These are phyloP conservation scores for Pisolithus thermaeus DNA, from an alignment of 1,284 basidiomycete species.

Conservation along the genomic window DNA sequence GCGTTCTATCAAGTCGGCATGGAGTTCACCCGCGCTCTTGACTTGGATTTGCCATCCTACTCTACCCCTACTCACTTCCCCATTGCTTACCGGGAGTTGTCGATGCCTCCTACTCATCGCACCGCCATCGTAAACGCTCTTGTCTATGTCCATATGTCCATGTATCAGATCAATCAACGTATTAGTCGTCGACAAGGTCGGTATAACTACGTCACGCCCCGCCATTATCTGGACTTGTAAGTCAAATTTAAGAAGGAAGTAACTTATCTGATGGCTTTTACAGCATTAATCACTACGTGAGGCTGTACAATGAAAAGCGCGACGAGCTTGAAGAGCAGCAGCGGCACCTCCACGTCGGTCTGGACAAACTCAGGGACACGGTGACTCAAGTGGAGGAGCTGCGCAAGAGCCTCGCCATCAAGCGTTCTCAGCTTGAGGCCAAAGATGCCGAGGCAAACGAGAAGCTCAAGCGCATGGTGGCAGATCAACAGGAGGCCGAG, in stretches of 20 bases:
- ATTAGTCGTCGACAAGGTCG: constrained; percentile 89
- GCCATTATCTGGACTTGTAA: constrained; percentile 98
- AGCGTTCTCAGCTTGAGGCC: constrained; percentile 87
- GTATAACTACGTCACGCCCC: constrained; percentile 95
- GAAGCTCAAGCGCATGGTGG: constrained; percentile 96
- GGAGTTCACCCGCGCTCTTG: constrained; percentile 90
- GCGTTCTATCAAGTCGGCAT: constrained; percentile 95
- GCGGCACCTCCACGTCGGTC: constrained; percentile 95
- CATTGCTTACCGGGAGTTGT: constrained; percentile 77
- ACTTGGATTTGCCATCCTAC: constrained; percentile 83
- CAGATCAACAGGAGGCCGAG: constrained; percentile 98
- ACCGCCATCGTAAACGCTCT: constrained; percentile 90
- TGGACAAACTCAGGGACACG: constrained; percentile 95
- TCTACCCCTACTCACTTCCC: constrained; percentile 78
- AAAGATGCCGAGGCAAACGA: constrained; percentile 96
- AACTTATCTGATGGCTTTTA: constrained; percentile 7
- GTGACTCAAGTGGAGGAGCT: constrained; percentile 96
- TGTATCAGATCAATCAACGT: constrained; percentile 86
- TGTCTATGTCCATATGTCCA: constrained; percentile 88
- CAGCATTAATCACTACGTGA: constrained; percentile 96
- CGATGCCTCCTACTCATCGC: constrained; percentile 79
- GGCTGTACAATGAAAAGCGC: constrained; percentile 96
- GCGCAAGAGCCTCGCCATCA: constrained; percentile 91
- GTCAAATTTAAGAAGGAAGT: constrained; percentile 31
- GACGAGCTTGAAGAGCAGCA: constrained; percentile 99